Percentiles rank a stretch among this genome's conserved stretches.
Conservation (phyloP, 169 alveolate genomes). For the Cryptosporidium tyzzeri region DNA sequence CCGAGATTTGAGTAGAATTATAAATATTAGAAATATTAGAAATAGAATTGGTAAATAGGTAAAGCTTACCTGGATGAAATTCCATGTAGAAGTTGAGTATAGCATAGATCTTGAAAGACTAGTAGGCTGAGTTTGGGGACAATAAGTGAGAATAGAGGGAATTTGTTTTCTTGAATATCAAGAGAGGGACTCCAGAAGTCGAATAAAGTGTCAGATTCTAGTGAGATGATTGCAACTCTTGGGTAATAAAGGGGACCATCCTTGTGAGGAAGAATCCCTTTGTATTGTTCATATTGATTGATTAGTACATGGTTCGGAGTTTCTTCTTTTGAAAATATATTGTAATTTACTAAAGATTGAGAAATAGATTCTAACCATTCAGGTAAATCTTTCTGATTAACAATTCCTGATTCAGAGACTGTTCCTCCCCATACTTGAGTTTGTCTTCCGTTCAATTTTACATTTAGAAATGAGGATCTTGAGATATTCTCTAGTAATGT, state of each 20-base stretch:
- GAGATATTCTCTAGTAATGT: slow-evolving; percentile 17
- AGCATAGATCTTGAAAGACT: slow-evolving; percentile 51
- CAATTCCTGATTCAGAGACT: slow-evolving; percentile 41
- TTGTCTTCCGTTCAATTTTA: slow-evolving; percentile 41
- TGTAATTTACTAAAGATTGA: slow-evolving; percentile 26
- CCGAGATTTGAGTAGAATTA: neutral
- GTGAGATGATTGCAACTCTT: slow-evolving; percentile 76
- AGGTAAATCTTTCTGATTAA: slow-evolving; percentile 38
- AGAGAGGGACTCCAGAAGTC: slow-evolving; percentile 62
- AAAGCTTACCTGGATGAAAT: slow-evolving; percentile 44
- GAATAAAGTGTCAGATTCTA: slow-evolving; percentile 75
- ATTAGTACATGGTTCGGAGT: slow-evolving; percentile 78
- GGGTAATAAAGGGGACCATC: slow-evolving; percentile 83
- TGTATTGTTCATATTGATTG: slow-evolving; percentile 78
- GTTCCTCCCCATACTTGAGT: slow-evolving; percentile 73
- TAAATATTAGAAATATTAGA: neutral
- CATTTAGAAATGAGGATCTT: slow-evolving; percentile 13
- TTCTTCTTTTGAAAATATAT: slow-evolving; percentile 15
- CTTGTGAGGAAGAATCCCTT: slow-evolving; percentile 82
- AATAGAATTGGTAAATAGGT: neutral
- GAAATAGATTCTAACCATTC: slow-evolving; percentile 40
- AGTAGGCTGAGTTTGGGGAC: slow-evolving; percentile 49
- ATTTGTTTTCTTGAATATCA: slow-evolving; percentile 1
- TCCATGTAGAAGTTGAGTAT: slow-evolving; percentile 64
- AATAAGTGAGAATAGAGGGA: slow-evolving; percentile 36